Evolutionary conservation across 2,329 filamentous ascomycete genomes (phyloP), one percentile per base, ranked within the genome.

Genomic region (Pseudocercospora crystallina): DNA sequence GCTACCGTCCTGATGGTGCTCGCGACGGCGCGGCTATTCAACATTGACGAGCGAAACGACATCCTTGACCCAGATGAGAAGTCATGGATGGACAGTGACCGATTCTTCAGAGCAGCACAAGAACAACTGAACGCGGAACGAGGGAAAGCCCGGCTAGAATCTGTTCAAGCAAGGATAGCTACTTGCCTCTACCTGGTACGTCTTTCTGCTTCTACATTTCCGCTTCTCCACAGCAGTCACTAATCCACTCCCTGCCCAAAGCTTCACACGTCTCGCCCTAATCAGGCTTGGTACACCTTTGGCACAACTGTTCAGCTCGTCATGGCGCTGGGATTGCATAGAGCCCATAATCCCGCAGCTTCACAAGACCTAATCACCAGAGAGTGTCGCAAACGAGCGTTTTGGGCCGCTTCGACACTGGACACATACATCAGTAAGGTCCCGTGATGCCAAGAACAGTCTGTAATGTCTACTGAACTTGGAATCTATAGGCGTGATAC

Each of bases 1-100:
- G 77, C 77, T 0, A 58, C 80, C 14, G 62, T 82, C 1, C 73
- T 81, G 32, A 74, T 80, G 61, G 73, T 80, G 1, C 76, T 83
- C 55, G 80, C 80, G 0, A 78, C 80, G 14, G 77, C 65, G 15
- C 45, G 53, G 2, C 30, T 67, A 2, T 63, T 67, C 44, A 56
- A 62, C 30, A 52, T 53, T 9, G 58, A 60, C 30, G 72, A 11
- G 42, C 31, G 35, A 31, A 45, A 29, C 41, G 39, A 30, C 43
- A 58, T 44, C 30, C 51, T 30, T 5, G 50, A 39, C 15, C 50
- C 55, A 5, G 59, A 62, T 35, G 59, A 59, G 15, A 49, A 42
- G 20, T 58, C 53, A 5, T 41, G 54, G 38, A 49, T 51, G 4
- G 43, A 63, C 53, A 51, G 71, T 65, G 62, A 69, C 39, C 39